Percentiles rank a stretch among this genome's conserved stretches.
Evolutionary conservation across 176 grass and related monocot species (phyloP).

Genomic region (Eleusine indica): DNA sequence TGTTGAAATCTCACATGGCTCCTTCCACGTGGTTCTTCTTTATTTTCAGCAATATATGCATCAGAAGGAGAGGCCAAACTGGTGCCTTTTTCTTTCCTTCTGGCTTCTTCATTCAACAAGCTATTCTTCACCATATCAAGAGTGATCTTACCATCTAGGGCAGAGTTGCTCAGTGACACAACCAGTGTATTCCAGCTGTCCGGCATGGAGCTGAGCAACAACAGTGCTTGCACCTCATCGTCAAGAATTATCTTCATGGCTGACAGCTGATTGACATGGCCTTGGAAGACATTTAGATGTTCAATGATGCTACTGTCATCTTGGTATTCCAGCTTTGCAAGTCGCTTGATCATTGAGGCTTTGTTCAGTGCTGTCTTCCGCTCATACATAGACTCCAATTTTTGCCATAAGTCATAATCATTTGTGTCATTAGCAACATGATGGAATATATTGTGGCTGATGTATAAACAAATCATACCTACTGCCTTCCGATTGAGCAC

Average conservation of each 20-base stretch:
- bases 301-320: no score
- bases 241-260: not conserved
- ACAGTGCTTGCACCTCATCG: conserved; percentile 1
- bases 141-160: not conserved
- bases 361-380: conserved; percentile 8
- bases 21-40: not conserved
- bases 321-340: conserved; percentile 1
- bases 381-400: conserved; percentile 18
- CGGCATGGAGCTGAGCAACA: no score
- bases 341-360: not conserved
- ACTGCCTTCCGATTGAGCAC: not conserved
- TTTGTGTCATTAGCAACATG: conserved; percentile 11
- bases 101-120: not conserved
- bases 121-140: no score
- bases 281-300: no score
- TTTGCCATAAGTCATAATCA: not conserved
- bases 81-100: not conserved
- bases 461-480: not conserved
- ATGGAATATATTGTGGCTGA: not conserved
- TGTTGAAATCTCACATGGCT: not conserved
- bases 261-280: no score
- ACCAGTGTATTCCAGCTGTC: no score
- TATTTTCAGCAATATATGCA: not conserved
- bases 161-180: not conserved
- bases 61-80: not conserved